Conservation (phyloP, 306 rosid genomes). For the Gillenia trifoliata region DNA sequence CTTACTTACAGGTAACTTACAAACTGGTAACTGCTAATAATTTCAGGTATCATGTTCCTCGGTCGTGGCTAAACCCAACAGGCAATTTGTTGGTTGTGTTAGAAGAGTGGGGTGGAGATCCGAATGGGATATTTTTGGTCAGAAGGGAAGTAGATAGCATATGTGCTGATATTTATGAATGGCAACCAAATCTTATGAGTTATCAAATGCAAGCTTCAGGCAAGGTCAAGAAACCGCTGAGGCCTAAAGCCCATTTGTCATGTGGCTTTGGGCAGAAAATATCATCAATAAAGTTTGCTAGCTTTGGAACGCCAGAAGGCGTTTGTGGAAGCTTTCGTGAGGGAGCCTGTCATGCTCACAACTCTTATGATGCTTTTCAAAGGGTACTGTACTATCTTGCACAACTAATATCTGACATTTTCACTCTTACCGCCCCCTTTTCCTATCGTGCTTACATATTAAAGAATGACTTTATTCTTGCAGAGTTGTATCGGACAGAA, state of each 20-base stretch:
- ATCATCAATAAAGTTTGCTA: constrained; percentile 84
- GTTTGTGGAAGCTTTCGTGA: constrained; percentile 76
- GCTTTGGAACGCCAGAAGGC: constrained; percentile 93
- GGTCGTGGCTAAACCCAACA: constrained; percentile 80
- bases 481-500: constrained; percentile 86
- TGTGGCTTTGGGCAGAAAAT: constrained; percentile 85
- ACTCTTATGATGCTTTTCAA: constrained; percentile 77
- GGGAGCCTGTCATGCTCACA: constrained; percentile 90
- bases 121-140: constrained; percentile 76
- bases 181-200: constrained; percentile 91
- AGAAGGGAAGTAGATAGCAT: constrained; percentile 75
- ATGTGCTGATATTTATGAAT: constrained; percentile 87
- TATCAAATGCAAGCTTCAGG: constrained; percentile 82
- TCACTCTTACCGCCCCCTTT: background rate
- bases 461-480: constrained; percentile 25
- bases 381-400: constrained; percentile 43
- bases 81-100: constrained; percentile 87
- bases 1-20: background rate
- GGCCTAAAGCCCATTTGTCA: constrained; percentile 80
- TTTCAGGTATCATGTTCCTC: constrained; percentile 95
- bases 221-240: constrained; percentile 52
- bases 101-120: constrained; percentile 91
- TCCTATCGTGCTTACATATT: background rate
- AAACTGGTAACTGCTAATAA: constrained; percentile 19
- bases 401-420: background rate